Evolutionary conservation across 2,329 filamentous ascomycete species (phyloP).

Genomic region (Paraphaeosphaeria minitans): DNA sequence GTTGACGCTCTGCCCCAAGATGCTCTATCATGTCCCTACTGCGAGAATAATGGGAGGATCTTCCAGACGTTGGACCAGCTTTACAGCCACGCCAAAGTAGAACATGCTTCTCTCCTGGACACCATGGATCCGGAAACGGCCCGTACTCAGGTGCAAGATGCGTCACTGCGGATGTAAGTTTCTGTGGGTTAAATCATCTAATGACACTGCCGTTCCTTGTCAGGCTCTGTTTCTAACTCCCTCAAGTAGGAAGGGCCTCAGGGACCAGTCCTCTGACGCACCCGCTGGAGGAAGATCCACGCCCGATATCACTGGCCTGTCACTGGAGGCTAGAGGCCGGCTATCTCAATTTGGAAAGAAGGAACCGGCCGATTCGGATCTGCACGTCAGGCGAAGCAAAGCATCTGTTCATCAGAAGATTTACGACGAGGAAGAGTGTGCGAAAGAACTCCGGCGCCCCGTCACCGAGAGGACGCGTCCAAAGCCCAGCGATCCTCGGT

Average conservation of each 20-base stretch:
- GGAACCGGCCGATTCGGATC: constrained; percentile 35
- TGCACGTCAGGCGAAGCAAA: constrained; percentile 31
- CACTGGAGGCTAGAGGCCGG: constrained; percentile 29
- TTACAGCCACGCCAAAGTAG: constrained; percentile 29
- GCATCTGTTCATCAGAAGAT: constrained; percentile 27
- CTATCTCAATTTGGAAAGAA: constrained; percentile 35
- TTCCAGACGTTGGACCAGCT: constrained; percentile 39
- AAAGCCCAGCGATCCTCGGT: constrained; percentile 25
- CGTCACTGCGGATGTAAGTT: constrained; percentile 32
- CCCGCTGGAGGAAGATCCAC: constrained; percentile 34
- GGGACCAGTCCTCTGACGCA: constrained; percentile 31
- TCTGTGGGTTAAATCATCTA: constrained; percentile 8
- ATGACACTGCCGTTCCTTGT: background rate
- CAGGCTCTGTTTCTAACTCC: constrained; percentile 14
- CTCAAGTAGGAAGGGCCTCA: constrained; percentile 21
- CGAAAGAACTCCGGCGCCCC: constrained; percentile 26
- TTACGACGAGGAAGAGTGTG: constrained; percentile 31
- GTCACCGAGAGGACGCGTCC: constrained; percentile 22
- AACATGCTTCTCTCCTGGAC: constrained; percentile 32
- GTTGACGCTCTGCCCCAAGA: constrained; percentile 23
- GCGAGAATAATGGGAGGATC: constrained; percentile 28
- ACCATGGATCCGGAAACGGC: constrained; percentile 25
- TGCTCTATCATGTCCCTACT: constrained; percentile 38
- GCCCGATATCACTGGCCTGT: constrained; percentile 37
- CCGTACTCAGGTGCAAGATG: constrained; percentile 29